These are phyloP conservation scores for Aureobasidium lini DNA, from an alignment of 2,329 filamentous ascomycete genomes.

Conservation along the genomic window DNA sequence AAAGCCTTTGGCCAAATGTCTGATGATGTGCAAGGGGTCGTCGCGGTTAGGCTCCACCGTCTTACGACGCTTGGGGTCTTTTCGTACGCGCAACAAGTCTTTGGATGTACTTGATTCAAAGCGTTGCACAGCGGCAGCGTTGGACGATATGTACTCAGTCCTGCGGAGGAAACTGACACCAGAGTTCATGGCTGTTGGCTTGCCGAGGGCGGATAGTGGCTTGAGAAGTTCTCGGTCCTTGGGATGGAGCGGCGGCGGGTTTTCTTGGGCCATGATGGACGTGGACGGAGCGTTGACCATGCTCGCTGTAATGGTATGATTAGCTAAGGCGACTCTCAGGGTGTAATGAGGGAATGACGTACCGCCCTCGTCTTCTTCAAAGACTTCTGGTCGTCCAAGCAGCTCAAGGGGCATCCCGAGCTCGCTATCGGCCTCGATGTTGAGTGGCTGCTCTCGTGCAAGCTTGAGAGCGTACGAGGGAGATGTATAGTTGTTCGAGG, in stretches of 20 bases:
- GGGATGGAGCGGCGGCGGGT: slow-evolving; percentile 66
- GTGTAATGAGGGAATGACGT: slow-evolving; percentile 25
- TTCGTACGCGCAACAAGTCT: slow-evolving; percentile 37
- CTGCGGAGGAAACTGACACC: slow-evolving; percentile 89
- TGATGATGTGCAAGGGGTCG: slow-evolving; percentile 53
- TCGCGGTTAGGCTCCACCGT: slow-evolving; percentile 39
- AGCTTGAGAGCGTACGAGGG: slow-evolving; percentile 84
- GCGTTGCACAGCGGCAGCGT: slow-evolving; percentile 31
- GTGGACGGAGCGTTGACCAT: no score
- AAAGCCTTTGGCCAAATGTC: slow-evolving; percentile 56
- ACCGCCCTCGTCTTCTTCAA: slow-evolving; percentile 93
- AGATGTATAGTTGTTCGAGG: slow-evolving; percentile 80
- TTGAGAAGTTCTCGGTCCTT: slow-evolving; percentile 78
- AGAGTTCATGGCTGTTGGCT: slow-evolving; percentile 66
- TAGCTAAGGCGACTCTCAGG: no score
- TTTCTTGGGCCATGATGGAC: slow-evolving; percentile 58
- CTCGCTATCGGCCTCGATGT: slow-evolving; percentile 96
- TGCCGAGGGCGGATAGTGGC: slow-evolving; percentile 75
- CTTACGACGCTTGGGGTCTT: slow-evolving; percentile 34
- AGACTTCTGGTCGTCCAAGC: slow-evolving; percentile 88
- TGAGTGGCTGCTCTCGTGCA: slow-evolving; percentile 83
- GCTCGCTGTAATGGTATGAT: no score
- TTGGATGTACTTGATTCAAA: slow-evolving; percentile 50
- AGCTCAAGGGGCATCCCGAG: slow-evolving; percentile 95
- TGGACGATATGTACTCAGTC: slow-evolving; percentile 82